These are phyloP conservation scores for Glebionis coronaria DNA, from an alignment of 129 eudicot species.

Conservation along the genomic window DNA sequence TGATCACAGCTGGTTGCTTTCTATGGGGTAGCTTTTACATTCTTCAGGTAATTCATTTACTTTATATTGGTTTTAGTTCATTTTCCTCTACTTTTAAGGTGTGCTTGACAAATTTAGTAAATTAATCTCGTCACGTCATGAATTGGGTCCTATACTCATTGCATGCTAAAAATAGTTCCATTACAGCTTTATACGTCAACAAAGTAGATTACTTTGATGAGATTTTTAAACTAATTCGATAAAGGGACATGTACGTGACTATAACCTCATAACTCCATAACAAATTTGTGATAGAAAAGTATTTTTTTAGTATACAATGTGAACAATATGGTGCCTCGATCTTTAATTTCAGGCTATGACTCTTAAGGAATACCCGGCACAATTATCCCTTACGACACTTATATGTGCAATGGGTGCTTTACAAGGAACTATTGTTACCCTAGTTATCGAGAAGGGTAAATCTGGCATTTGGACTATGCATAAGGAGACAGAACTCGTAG, in stretches of 20 bases:
- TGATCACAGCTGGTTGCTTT: conserved; percentile 69
- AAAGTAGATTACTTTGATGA: neutral
- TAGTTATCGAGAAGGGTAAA: conserved; percentile 44
- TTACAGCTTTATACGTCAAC: neutral
- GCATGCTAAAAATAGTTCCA: neutral
- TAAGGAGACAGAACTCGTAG: conserved; percentile 45
- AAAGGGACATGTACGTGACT: too few relatives aligned
- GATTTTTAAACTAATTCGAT: neutral
- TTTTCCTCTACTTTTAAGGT: neutral
- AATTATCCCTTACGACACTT: conserved; percentile 54
- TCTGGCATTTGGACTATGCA: conserved; percentile 54
- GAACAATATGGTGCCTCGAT: neutral
- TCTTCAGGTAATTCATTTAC: conserved; percentile 30
- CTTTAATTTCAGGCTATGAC: conserved; percentile 47
- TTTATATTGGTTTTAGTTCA: conserved; percentile 6
- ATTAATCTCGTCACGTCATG: conserved; percentile 12
- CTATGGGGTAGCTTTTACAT: conserved; percentile 58
- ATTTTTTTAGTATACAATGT: neutral
- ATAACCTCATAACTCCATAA: too few relatives aligned
- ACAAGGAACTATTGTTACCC: conserved; percentile 52
- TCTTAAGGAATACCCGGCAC: conserved; percentile 62
- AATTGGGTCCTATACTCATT: neutral
- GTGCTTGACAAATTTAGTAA: conserved; percentile 10
- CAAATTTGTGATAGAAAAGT: too few relatives aligned
- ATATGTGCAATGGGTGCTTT: conserved; percentile 57